These are phyloP conservation scores for Oryza longistaminata DNA, from an alignment of 176 grass and related monocot species.

Conservation along the genomic window DNA sequence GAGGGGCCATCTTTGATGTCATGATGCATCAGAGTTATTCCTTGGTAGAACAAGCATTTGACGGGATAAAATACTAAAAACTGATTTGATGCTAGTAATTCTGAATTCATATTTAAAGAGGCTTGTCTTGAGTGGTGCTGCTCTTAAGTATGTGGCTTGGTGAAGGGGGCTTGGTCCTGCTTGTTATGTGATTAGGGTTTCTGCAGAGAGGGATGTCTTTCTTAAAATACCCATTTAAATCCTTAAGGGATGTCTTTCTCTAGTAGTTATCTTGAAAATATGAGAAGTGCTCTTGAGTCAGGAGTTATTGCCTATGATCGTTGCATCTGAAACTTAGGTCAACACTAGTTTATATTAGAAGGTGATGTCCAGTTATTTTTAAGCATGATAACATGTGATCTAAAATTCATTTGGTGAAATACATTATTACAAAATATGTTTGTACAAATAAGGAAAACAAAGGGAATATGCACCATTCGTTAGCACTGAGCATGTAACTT, in stretches of 20 bases:
- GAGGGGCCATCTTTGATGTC: neutral
- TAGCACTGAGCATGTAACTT: neutral
- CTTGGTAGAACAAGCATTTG: neutral
- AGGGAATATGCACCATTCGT: neutral
- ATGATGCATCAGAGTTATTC: neutral
- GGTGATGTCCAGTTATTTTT: neutral
- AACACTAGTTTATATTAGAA: neutral
- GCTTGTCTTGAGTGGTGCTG: conserved; percentile 6
- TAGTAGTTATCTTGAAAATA: neutral
- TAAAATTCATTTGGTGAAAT: neutral
- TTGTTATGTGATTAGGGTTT: neutral
- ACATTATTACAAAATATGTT: neutral
- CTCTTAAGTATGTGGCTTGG: neutral
- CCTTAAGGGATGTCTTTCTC: neutral
- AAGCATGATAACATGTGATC: neutral
- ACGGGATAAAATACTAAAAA: conserved; percentile 23
- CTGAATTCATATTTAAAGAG: neutral
- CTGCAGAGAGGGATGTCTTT: neutral
- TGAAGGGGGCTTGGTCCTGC: neutral
- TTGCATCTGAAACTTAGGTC: conserved; percentile 22
- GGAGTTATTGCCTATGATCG: neutral
- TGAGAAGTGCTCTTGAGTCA: neutral
- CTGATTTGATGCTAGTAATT: neutral
- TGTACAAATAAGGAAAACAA: neutral
- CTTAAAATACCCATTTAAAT: neutral